Base-by-base conservation (phyloP, 495 filamentous ascomycete genomes). In the Friedmanniomyces endolithicus region DNA sequence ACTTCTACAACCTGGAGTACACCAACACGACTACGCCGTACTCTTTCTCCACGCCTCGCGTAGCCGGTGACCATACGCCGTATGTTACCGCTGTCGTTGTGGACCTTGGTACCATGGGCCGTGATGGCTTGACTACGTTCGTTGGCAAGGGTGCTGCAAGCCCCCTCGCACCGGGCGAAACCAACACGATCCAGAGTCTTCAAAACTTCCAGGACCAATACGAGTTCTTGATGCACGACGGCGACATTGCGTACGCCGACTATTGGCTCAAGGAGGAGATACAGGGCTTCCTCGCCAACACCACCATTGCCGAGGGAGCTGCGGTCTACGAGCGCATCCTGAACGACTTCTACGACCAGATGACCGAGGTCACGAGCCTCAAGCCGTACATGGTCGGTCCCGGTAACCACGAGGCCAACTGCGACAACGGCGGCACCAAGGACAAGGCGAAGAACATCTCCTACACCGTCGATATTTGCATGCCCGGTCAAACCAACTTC, bases 381-480 rank as follows among this genome's bases (percentile, higher is more conserved):
- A 74, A 72, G 48, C 67, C 69, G 1, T 80, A 80, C 63, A 78
- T 80, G 74, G 74, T 76, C 35, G 67, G 68, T n/a, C 72, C 75
- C 0, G 74, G 74, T 0, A 80, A 77, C 64, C 77, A 80, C 63
- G 77, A 80, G 60, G 75, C 76, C 7, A 72, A 73, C 56, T 80
- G 77, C 35, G 60, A 60, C 44, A 60, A 64, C 17, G 65, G 64
- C 27, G 55, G 55, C 23, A 48, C 50, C 8, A 53, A 35, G 6
- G 49, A 61, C 46, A 27, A 57, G 20, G 39, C 20, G 6, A 25
- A 47, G 9, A 50, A 50, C 48, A 45, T 53, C 17, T 19, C 25
- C 9, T 61, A 55, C 29, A 58, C 43, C 9, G 45, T 50, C 25
- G 45, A 45, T 22, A 68, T 79, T 0, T 83, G 79, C 63, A 70